Conservation (phyloP, 768 basidiomycete genomes). For the Kwoniella dejecticola region DNA sequence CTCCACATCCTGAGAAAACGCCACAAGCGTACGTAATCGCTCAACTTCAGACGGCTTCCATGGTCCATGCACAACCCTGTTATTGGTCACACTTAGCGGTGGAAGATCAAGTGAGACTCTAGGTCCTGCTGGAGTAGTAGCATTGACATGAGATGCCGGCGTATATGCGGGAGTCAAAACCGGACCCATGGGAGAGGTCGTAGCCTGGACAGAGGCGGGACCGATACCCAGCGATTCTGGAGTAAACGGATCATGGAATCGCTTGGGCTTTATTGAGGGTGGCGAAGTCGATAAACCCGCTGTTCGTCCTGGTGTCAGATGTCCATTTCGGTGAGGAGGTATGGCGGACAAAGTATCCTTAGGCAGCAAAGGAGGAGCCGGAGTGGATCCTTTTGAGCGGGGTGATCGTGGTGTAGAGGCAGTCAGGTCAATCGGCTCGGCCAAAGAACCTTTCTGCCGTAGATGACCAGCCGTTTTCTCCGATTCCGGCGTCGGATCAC, state of each 20-base stretch:
- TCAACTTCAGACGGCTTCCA: conserved; percentile 14
- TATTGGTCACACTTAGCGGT: neutral
- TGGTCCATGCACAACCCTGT: conserved; percentile 13
- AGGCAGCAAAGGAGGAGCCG: neutral
- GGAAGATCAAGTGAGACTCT: neutral
- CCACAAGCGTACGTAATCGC: conserved; percentile 9
- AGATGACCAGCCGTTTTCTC: no score
- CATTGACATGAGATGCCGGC: neutral
- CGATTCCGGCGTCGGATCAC: no score
- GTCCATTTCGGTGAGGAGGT: no score
- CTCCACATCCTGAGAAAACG: conserved; percentile 11
- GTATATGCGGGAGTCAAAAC: neutral
- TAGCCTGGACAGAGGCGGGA: neutral
- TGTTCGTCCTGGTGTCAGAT: neutral
- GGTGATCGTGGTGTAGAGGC: conserved; percentile 4
- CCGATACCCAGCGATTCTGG: conserved; percentile 1
- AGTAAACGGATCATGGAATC: conserved; percentile 3
- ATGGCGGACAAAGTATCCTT: neutral
- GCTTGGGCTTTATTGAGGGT: neutral
- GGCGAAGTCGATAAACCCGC: neutral
- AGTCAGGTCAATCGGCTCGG: conserved; percentile 13
- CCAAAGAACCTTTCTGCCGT: neutral
- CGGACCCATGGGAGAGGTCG: neutral
- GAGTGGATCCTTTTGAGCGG: neutral
- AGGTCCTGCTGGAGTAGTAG: neutral